Base-by-base conservation (phyloP, 2,329 filamentous ascomycete species). In the Plectosphaerella cucumerina region DNA sequence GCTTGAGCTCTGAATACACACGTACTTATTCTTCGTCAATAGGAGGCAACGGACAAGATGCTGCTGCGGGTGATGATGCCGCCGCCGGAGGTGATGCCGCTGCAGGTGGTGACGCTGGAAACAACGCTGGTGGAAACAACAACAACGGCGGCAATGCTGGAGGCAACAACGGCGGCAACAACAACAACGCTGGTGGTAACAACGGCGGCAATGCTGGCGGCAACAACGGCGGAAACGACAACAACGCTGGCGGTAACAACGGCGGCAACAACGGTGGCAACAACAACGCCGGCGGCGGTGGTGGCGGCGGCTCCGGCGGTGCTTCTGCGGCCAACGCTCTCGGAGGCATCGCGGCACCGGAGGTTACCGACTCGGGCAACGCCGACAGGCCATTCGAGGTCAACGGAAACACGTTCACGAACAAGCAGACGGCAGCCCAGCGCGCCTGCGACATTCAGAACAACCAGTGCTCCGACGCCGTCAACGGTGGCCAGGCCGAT, bases 361-460 rank as follows among this genome's bases (percentile, higher is more conserved):
- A 69, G 11, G 74, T 84, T 21, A 64, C 62, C 35, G 59, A 79
- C 59, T 72, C 74, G 5, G 75, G 77, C 42, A 67, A 80, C 59
- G 53, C 65, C 20, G 60, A 64, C 50, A 74, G 82, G 31, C 79
- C 81, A 50, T 85, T 85, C 65, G 57, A 64, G 20, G 78, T 84
- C 52, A 77, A 80, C 58, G 78, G 77, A 46, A 70, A 72, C 69
- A 82, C 72, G 35, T 86, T 87, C 62, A 76, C 77, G 37, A 78
- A 78, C 62, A 63, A 78, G 56, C 67, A 63, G 3, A 78, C 76
- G 10, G 84, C 84, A 18, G 67, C 78, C 39, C 76, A 84, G 65
- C 74, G 84, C 44, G 77, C 81, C 34, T 87, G 84, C 62, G 76
- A 82, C 54, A 76, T 84, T 52, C 81, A 86, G 69, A 78, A 82